phyloP scores from a whole-genome alignment of 2,329 filamentous ascomycete genomes.

The Cercospora zeina region DNA sequence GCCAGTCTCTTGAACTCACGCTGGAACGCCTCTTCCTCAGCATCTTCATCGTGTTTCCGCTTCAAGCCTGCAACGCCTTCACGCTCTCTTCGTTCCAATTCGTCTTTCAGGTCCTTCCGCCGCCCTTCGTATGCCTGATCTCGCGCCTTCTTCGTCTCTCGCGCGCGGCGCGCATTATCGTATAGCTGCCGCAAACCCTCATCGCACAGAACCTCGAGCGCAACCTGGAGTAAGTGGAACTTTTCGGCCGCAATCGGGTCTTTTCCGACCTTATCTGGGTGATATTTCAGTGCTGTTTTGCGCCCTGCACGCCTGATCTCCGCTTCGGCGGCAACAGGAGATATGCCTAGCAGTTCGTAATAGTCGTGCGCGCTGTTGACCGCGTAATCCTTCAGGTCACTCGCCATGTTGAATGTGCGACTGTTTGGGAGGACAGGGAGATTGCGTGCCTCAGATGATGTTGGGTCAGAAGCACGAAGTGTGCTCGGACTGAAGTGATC shows the following conservation, averaged over 20 bases:
- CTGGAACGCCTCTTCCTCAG: slow-evolving; percentile 60
- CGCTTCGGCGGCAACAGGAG: slow-evolving; percentile 63
- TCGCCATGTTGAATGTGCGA: slow-evolving; percentile 37
- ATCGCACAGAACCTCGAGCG: slow-evolving; percentile 79
- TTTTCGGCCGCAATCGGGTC: slow-evolving; percentile 66
- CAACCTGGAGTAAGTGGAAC: slow-evolving; percentile 82
- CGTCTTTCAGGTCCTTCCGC: slow-evolving; percentile 76
- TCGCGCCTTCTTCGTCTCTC: slow-evolving; percentile 67
- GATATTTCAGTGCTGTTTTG: slow-evolving; percentile 82
- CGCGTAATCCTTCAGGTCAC: slow-evolving; percentile 47
- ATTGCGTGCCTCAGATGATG: background rate
- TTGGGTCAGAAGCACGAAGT: too few relatives aligned
- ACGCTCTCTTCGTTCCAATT: slow-evolving; percentile 76
- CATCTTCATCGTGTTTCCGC: slow-evolving; percentile 48
- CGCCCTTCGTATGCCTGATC: slow-evolving; percentile 72
- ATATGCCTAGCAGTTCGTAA: slow-evolving; percentile 72
- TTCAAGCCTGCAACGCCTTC: slow-evolving; percentile 41
- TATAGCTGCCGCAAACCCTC: slow-evolving; percentile 71
- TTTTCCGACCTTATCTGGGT: slow-evolving; percentile 82
- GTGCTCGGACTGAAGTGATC: background rate
- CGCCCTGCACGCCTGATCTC: slow-evolving; percentile 83
- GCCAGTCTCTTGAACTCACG: slow-evolving; percentile 51
- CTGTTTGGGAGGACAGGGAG: background rate
- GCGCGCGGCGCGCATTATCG: slow-evolving; percentile 72
- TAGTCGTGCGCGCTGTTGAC: slow-evolving; percentile 60